Evolutionary conservation across 1,139 yeast species (phyloP), one percentile per base, ranked within the genome.

Genomic region (Suhomyces choctaworum): DNA sequence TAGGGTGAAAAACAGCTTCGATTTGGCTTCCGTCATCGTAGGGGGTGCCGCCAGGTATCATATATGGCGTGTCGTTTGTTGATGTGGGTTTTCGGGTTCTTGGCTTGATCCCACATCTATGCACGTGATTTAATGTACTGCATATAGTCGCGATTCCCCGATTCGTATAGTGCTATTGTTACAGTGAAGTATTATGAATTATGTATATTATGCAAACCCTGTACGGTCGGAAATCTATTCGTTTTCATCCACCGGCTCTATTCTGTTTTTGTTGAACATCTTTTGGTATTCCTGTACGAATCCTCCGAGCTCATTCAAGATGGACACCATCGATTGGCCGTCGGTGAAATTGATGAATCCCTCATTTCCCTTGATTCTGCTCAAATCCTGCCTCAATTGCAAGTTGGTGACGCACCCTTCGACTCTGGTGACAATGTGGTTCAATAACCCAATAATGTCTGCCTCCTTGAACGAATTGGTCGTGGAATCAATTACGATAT

Each of bases 341-440:
- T 45, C 50, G 6, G 47, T 48, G 23, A 59, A 52, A 16, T 54
- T 51, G 16, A 64, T 53, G 13, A 37, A 38, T 0, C 66, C 66
- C 6, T 46, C 40, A 1, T 44, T 42, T 0, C 68, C 70, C 4
- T 44, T 42, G 1, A 50, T 36, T 4, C 38, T 14, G 37, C 60
- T 58, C 42, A 66, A 27, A 31, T 60, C 59, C 45, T 66, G 71
- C 43, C 73, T 53, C 38, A 67, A 39, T 25, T 52, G 58, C 21
- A 70, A 50, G 2, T 59, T 49, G 2, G 68, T 58, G 3, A 68
- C 73, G 51, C 78, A 68, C 40, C 73, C 76, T 50, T 82, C 89
- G 34, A 82, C 70, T 49, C 89, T 64, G 0, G 86, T 78, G 17
- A 80, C 76, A 17, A 80, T 58, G 49, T 80, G 85, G 40, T 79